Evolutionary conservation across 352 stramenopile genomes (phyloP).

Genomic region (Phytophthora boehmeriae): DNA sequence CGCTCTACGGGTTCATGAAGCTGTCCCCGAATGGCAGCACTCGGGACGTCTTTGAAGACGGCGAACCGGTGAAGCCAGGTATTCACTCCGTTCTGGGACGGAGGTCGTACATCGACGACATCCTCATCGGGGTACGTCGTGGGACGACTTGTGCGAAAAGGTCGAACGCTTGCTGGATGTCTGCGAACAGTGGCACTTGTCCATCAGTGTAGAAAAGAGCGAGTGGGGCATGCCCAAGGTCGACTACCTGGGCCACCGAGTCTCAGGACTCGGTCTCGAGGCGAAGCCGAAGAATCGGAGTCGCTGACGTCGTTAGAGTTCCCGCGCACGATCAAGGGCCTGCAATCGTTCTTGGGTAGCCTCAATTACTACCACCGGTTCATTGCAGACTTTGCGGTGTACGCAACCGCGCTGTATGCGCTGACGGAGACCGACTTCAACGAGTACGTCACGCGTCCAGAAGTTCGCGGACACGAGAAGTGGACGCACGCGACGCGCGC

Average conservation of each 20-base stretch:
- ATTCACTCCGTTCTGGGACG: neutral
- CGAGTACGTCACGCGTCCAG: neutral
- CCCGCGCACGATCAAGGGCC: conserved; percentile 6
- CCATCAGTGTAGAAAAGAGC: conserved; percentile 31
- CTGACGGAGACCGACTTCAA: conserved; percentile 4
- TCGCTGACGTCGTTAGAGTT: conserved; percentile 11
- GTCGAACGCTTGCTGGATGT: conserved; percentile 12
- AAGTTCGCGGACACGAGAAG: neutral
- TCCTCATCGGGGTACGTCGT: conserved; percentile 14
- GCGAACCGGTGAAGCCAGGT: neutral
- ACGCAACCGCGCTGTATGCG: conserved; percentile 16
- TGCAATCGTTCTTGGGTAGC: conserved; percentile 29
- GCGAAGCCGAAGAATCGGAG: conserved; percentile 23
- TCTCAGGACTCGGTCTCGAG: conserved; percentile 11
- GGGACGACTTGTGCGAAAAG: conserved; percentile 13
- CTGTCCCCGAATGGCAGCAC: neutral
- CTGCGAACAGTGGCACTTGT: conserved; percentile 21
- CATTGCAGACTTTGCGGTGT: conserved; percentile 25
- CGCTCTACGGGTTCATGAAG: neutral
- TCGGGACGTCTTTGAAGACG: neutral
- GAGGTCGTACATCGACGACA: conserved; percentile 34
- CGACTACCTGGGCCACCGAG: conserved; percentile 18
- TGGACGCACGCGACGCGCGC: neutral
- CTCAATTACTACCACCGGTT: conserved; percentile 28
- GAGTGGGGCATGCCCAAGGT: conserved; percentile 12